These are phyloP conservation scores for Herpetospermum pedunculosum DNA, from an alignment of 306 rosid genomes.

Conservation along the genomic window DNA sequence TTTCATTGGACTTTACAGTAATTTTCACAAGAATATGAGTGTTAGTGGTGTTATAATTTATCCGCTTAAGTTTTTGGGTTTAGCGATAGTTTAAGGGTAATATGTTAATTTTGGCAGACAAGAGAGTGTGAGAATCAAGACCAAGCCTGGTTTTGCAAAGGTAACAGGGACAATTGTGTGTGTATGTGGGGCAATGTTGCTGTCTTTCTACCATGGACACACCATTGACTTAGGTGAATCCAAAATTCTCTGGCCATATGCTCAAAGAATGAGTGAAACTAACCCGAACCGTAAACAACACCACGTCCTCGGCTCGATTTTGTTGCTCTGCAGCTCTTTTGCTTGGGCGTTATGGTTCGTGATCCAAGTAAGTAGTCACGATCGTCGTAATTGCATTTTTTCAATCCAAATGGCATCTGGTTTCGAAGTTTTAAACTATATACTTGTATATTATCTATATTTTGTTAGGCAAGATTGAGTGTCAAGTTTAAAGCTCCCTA, in stretches of 20 bases:
- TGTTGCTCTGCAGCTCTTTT: not conserved
- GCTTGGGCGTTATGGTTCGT: constrained; percentile 12
- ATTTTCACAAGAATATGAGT: too few species aligned
- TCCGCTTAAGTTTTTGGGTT: too few species aligned
- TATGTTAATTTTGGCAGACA: constrained; percentile 46
- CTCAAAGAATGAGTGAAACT: not conserved
- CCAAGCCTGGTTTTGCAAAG: constrained; percentile 35
- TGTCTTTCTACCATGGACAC: constrained; percentile 75
- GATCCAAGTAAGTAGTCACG: not conserved
- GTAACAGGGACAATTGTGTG: constrained; percentile 50
- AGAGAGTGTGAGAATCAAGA: constrained; percentile 43
- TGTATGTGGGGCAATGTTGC: constrained; percentile 56
- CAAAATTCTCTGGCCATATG: constrained; percentile 61
- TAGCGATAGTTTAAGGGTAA: too few species aligned
- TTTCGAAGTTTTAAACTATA: not conserved
- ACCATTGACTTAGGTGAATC: constrained; percentile 35
- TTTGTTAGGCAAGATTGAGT: constrained; percentile 49
- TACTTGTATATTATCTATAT: too few species aligned
- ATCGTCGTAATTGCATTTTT: not conserved
- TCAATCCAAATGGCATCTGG: not conserved
- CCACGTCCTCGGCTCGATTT: not conserved
- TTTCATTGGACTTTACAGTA: too few species aligned
- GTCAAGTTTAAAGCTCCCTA: constrained; percentile 62
- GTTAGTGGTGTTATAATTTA: too few species aligned
- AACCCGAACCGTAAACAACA: not conserved